These are phyloP conservation scores for Knufia petricola DNA, from an alignment of 2,329 filamentous ascomycete species.

Conservation along the genomic window DNA sequence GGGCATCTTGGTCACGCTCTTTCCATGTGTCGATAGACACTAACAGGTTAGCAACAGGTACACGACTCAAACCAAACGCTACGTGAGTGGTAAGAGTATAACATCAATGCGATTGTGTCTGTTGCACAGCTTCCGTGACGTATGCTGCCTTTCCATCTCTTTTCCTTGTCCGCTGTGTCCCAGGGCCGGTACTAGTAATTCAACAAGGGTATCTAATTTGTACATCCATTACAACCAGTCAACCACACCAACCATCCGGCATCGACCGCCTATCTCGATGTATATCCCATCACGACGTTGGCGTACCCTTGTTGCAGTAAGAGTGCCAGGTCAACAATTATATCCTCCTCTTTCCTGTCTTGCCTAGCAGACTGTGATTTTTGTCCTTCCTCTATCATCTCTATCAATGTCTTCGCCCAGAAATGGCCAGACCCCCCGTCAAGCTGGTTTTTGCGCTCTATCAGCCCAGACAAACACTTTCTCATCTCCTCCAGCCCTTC, in stretches of 20 bases:
- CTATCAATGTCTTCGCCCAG: slow-evolving; percentile 17
- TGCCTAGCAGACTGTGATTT: not conserved
- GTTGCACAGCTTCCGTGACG: no score
- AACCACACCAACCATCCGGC: not conserved
- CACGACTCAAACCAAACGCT: no score
- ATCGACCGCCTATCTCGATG: not conserved
- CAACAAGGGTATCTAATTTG: slow-evolving; percentile 1
- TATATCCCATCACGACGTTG: not conserved
- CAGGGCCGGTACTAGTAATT: no score
- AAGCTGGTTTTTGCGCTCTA: not conserved
- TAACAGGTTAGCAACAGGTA: no score
- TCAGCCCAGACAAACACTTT: not conserved
- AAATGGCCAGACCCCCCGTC: slow-evolving; percentile 10
- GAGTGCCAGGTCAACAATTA: not conserved
- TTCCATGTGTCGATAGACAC: no score
- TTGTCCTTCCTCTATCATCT: slow-evolving; percentile 13
- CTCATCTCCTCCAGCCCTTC: not conserved
- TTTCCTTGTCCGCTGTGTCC: no score
- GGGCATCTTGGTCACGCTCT: no score
- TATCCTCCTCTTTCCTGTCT: slow-evolving; percentile 1
- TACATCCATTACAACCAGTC: not conserved
- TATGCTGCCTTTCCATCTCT: no score
- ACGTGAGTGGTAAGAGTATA: no score
- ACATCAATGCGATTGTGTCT: no score
- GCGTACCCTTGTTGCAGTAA: not conserved